A percentile compares a stretch with the other conserved stretches of the same genome.
These are phyloP conservation scores for Venturia pyrina DNA, from an alignment of 2,329 filamentous ascomycete species.

Conservation along the genomic window DNA sequence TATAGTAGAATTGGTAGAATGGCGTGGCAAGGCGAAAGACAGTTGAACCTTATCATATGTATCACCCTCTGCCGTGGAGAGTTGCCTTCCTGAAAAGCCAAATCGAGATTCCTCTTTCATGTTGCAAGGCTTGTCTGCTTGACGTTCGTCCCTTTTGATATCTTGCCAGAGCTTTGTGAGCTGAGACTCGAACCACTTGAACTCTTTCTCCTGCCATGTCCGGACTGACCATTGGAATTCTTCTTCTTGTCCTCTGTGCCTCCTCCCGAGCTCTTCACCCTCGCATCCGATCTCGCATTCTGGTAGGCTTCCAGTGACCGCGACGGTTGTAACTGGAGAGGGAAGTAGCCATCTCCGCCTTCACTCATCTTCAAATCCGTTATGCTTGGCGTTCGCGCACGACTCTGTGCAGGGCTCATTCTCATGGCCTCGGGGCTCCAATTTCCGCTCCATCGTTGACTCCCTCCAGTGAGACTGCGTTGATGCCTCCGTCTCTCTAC, in stretches of 20 bases:
- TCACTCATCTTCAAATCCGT: neutral
- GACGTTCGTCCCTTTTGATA: neutral
- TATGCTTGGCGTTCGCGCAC: conserved; percentile 23
- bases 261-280: neutral
- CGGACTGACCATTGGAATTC: neutral
- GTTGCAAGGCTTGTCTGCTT: conserved; percentile 2
- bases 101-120: too few species aligned
- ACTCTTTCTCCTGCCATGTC: conserved; percentile 3
- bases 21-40: neutral
- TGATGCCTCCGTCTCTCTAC: conserved; percentile 12
- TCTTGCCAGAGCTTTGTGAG: neutral
- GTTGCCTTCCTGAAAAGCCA: neutral
- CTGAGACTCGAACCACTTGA: conserved; percentile 1
- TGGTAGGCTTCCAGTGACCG: neutral
- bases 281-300: neutral
- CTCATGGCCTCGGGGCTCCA: conserved; percentile 25
- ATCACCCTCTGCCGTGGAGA: neutral
- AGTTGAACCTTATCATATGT: neutral
- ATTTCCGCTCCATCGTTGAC: conserved; percentile 8
- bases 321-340: neutral
- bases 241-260: neutral
- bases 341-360: neutral
- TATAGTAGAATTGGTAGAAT: neutral
- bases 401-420: conserved; percentile 29
- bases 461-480: conserved; percentile 7